Evolutionary conservation across 2,329 filamentous ascomycete genomes (phyloP).

Genomic region (Phaeosphaeriaceae sp.): DNA sequence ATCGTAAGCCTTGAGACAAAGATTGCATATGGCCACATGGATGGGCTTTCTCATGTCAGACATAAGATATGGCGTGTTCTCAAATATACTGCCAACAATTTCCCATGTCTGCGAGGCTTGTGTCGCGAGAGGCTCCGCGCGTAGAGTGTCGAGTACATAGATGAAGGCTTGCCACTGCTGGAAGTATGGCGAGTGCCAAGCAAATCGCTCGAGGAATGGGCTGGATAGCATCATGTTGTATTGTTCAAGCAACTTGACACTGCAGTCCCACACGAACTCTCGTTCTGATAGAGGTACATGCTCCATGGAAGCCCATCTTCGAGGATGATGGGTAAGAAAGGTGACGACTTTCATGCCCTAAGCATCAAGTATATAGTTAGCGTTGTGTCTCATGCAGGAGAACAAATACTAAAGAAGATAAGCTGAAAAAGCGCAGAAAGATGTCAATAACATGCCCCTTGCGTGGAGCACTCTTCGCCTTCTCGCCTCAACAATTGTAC

Average conservation of each 20-base stretch:
- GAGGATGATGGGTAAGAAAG: slow-evolving; percentile 74
- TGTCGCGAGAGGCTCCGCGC: slow-evolving; percentile 37
- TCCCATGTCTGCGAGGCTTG: slow-evolving; percentile 45
- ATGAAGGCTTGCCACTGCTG: slow-evolving; percentile 68
- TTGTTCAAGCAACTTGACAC: slow-evolving; percentile 70
- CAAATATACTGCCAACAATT: slow-evolving; percentile 39
- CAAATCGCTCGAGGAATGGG: slow-evolving; percentile 62
- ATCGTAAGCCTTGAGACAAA: slow-evolving; percentile 20
- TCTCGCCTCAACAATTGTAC: background rate
- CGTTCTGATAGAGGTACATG: slow-evolving; percentile 68
- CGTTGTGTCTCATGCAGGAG: background rate
- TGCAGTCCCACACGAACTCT: slow-evolving; percentile 5
- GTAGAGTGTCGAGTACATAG: slow-evolving; percentile 56
- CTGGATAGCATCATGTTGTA: slow-evolving; percentile 68
- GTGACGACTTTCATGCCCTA: slow-evolving; percentile 72
- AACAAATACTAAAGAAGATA: too few relatives aligned
- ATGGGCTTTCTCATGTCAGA: slow-evolving; percentile 20
- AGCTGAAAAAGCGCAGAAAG: too few relatives aligned
- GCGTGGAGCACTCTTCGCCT: background rate
- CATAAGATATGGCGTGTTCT: slow-evolving; percentile 32
- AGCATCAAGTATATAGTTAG: background rate
- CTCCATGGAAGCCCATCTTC: slow-evolving; percentile 62
- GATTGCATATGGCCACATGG: slow-evolving; percentile 17
- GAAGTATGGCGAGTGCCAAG: slow-evolving; percentile 66
- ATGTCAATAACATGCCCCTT: too few relatives aligned